phyloP scores from a whole-genome alignment of 139 green algal species.

The Coelastrella sp. region DNA sequence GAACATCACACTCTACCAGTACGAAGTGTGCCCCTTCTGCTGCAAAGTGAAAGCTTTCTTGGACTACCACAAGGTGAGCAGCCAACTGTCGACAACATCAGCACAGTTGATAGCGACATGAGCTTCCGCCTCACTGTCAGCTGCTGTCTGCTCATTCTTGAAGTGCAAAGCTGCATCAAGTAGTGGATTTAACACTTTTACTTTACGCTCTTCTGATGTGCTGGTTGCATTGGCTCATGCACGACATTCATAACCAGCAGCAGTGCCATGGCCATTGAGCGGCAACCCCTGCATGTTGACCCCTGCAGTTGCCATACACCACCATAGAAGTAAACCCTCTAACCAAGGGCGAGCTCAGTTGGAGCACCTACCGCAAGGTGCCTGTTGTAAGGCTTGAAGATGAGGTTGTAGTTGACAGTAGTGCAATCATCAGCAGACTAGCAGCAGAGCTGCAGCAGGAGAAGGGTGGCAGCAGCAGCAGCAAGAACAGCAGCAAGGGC shows the following conservation, averaged over 20 bases:
- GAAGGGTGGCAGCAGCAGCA: constrained; percentile 30
- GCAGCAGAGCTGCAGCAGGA: constrained; percentile 67
- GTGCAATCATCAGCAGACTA: constrained; percentile 83
- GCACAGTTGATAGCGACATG: background rate
- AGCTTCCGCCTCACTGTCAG: no score
- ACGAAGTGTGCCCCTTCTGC: constrained; percentile 99
- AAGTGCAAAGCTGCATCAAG: no score
- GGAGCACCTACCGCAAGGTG: constrained; percentile 71
- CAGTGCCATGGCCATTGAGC: background rate
- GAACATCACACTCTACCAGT: constrained; percentile 89
- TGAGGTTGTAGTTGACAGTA: constrained; percentile 88
- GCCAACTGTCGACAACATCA: background rate
- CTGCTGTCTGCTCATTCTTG: no score
- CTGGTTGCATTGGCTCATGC: no score
- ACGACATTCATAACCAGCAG: background rate
- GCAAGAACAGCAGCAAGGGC: background rate
- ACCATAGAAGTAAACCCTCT: constrained; percentile 97
- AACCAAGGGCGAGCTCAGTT: constrained; percentile 94
- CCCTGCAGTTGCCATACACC: constrained; percentile 87
- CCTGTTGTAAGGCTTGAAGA: constrained; percentile 86
- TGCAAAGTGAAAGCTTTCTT: constrained; percentile 98
- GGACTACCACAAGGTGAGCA: constrained; percentile 89
- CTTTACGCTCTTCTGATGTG: no score
- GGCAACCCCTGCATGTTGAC: no score
- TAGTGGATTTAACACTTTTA: no score